Percentiles rank a stretch among this genome's conserved stretches.
These are phyloP conservation scores for Ustilago nuda DNA, from an alignment of 1,284 basidiomycete genomes.

Conservation along the genomic window DNA sequence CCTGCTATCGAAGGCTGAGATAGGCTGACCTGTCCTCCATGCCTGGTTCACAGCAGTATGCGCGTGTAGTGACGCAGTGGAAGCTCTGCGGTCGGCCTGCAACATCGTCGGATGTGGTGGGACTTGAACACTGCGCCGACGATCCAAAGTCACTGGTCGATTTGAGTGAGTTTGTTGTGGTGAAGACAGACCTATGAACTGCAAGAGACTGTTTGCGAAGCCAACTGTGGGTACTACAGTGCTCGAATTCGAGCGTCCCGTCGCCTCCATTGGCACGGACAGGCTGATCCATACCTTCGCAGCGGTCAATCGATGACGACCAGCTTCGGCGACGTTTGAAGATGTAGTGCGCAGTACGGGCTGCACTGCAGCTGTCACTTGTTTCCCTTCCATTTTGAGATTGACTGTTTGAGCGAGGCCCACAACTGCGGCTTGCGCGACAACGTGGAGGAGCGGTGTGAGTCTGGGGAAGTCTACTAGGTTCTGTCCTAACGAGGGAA, in stretches of 20 bases:
- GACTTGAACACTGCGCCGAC: conserved; percentile 2
- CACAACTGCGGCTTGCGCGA: conserved; percentile 28
- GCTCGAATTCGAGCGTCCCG: background rate
- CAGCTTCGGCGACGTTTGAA: background rate
- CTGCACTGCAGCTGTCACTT: conserved; percentile 21
- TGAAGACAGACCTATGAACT: background rate
- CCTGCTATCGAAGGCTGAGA: background rate
- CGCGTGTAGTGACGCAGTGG: background rate
- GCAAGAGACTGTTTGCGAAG: background rate
- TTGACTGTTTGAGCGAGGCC: conserved; percentile 24
- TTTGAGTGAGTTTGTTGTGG: background rate
- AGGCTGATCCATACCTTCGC: conserved; percentile 35
- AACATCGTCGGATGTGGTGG: background rate
- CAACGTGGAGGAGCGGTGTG: conserved; percentile 24
- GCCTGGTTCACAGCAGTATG: background rate
- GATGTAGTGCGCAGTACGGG: conserved; percentile 13
- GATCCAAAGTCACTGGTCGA: background rate
- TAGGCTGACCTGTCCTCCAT: background rate
- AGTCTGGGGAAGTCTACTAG: conserved; percentile 28
- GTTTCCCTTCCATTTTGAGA: conserved; percentile 4
- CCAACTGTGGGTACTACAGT: background rate
- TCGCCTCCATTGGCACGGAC: background rate
- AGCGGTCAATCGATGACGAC: conserved; percentile 1
- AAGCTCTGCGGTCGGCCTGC: conserved; percentile 4
- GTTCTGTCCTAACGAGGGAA: conserved; percentile 19